Evolutionary conservation across 2,329 filamentous ascomycete genomes (phyloP).

Genomic region (Microascus cirrosus): DNA sequence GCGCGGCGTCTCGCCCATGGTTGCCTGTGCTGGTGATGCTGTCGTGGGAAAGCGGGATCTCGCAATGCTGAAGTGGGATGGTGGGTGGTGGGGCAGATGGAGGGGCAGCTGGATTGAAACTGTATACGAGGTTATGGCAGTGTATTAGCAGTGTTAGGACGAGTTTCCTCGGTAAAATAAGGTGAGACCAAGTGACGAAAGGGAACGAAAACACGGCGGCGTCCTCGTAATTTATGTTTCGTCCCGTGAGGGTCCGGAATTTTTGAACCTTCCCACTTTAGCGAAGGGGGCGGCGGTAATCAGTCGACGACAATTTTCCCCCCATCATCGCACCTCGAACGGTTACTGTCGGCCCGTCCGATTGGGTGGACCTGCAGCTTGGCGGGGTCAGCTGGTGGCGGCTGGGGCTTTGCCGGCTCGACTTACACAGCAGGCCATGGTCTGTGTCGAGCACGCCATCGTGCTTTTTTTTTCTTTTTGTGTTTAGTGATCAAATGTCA

Average conservation of each 20-base stretch:
- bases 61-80: neutral
- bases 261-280: neutral
- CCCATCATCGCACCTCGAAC: neutral
- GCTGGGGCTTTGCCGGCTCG: neutral
- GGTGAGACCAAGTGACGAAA: too few species aligned
- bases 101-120: neutral
- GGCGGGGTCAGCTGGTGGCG: neutral
- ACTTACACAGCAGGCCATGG: neutral
- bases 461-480: neutral
- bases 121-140: too few species aligned
- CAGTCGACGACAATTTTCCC: neutral
- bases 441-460: neutral
- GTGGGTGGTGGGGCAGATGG: neutral
- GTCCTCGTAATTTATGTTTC: neutral
- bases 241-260: neutral
- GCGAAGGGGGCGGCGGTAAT: neutral
- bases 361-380: neutral
- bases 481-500: neutral
- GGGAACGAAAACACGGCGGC: too few species aligned
- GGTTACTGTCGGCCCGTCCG: neutral
- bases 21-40: neutral
- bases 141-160: too few species aligned
- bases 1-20: neutral
- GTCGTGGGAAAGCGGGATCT: neutral
- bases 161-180: too few species aligned